A percentile compares a stretch with the other conserved stretches of the same genome.
These are phyloP conservation scores for Scopulariopsis brevicaulis DNA, from an alignment of 2,329 filamentous ascomycete species.

Conservation along the genomic window DNA sequence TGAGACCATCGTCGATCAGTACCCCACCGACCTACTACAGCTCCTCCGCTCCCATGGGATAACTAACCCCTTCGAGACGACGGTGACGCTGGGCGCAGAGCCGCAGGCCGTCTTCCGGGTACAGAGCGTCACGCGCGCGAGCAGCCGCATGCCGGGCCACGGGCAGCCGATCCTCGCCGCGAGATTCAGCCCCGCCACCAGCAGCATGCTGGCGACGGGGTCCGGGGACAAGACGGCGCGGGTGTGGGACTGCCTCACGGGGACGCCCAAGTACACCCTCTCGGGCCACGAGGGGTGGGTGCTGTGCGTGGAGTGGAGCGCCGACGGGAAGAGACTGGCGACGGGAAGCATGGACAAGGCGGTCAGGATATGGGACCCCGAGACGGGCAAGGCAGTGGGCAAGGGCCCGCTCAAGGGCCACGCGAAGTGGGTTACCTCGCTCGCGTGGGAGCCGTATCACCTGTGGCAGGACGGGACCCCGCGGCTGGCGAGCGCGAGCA, in stretches of 20 bases:
- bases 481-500: constrained; percentile 75
- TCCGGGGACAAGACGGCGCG: constrained; percentile 84
- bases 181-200: constrained; percentile 72
- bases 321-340: constrained; percentile 69
- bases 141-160: constrained; percentile 80
- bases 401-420: constrained; percentile 67
- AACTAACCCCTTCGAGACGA: constrained; percentile 45
- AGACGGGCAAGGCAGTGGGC: constrained; percentile 64
- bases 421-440: constrained; percentile 75
- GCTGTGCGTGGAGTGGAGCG: constrained; percentile 75
- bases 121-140: constrained; percentile 81
- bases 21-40: constrained; percentile 41
- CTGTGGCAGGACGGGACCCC: constrained; percentile 63
- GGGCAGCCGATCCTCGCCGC: constrained; percentile 81
- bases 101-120: constrained; percentile 93
- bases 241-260: constrained; percentile 92
- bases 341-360: constrained; percentile 91
- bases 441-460: constrained; percentile 93
- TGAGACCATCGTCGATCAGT: constrained; percentile 42
- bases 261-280: constrained; percentile 75
- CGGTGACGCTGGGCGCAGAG: constrained; percentile 45
- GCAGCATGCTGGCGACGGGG: constrained; percentile 71
- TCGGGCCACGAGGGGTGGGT: constrained; percentile 89
- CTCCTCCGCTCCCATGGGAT: constrained; percentile 45
- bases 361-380: constrained; percentile 80